Evolutionary conservation across 1,284 basidiomycete species (phyloP).

Genomic region (Polyporus tsugae): DNA sequence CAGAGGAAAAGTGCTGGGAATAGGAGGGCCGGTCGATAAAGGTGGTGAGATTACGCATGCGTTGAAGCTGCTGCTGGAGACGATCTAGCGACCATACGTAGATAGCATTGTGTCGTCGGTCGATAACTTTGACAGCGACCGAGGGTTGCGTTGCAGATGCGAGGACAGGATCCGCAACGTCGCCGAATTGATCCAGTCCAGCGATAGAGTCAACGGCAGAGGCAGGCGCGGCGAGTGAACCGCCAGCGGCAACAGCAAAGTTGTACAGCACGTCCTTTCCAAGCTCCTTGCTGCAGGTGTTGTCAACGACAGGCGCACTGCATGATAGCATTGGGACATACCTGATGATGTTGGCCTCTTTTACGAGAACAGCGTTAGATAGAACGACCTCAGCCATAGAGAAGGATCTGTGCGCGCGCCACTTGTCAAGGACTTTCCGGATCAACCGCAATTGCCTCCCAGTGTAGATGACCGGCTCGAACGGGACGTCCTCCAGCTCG

Average conservation of each 20-base stretch:
- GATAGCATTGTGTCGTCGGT: conserved; percentile 85
- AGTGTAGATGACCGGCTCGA: conserved; percentile 83
- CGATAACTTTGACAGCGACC: conserved; percentile 91
- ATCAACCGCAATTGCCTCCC: conserved; percentile 85
- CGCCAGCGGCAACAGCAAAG: conserved; percentile 88
- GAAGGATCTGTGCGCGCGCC: conserved; percentile 86
- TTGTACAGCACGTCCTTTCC: conserved; percentile 91
- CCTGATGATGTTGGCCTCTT: conserved; percentile 97
- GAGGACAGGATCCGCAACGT: conserved; percentile 84
- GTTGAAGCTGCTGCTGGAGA: conserved; percentile 87
- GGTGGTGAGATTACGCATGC: conserved; percentile 94
- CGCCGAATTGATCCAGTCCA: conserved; percentile 91
- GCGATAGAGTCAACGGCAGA: conserved; percentile 90
- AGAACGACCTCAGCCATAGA: conserved; percentile 93
- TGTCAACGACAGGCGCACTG: conserved; percentile 14
- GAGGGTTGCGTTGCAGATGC: conserved; percentile 81
- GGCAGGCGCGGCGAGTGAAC: conserved; percentile 79
- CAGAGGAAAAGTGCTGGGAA: conserved; percentile 91
- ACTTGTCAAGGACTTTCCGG: conserved; percentile 81
- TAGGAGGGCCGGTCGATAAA: conserved; percentile 94
- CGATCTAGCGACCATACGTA: conserved; percentile 93
- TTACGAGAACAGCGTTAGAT: conserved; percentile 86
- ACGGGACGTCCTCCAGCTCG: conserved; percentile 64
- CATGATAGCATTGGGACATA: conserved; percentile 38
- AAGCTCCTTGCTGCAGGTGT: conserved; percentile 75